Percentiles rank a stretch among this genome's conserved stretches.
Conservation (phyloP, 2,329 filamentous ascomycete genomes). For the Colletotrichum abscissum region DNA sequence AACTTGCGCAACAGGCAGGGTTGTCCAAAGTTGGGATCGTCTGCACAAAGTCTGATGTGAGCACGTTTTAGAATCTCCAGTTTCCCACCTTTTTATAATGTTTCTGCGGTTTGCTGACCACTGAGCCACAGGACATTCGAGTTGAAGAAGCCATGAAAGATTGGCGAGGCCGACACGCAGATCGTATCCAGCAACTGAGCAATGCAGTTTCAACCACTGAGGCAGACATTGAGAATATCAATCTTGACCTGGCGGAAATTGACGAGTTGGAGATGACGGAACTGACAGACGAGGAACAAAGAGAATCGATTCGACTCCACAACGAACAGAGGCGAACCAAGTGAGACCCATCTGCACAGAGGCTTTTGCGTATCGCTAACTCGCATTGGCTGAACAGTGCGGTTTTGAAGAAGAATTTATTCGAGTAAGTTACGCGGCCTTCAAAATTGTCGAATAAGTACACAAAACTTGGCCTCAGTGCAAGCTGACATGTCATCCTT, state of each 20-base stretch:
- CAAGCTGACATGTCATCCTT: neutral
- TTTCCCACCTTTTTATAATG: neutral
- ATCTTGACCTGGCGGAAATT: constrained; percentile 35
- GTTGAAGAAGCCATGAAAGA: constrained; percentile 47
- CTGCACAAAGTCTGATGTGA: constrained; percentile 55
- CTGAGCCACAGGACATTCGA: constrained; percentile 42
- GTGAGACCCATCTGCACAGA: too few species aligned
- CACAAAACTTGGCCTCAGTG: constrained; percentile 3
- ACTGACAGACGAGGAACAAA: constrained; percentile 16
- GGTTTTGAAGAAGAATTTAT: too few species aligned
- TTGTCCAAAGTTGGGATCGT: constrained; percentile 56
- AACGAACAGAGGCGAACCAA: neutral
- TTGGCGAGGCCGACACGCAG: constrained; percentile 41
- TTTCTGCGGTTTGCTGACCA: too few species aligned
- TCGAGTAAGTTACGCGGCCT: too few species aligned
- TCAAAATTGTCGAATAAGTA: too few species aligned
- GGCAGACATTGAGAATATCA: constrained; percentile 16
- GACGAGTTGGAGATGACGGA: constrained; percentile 30
- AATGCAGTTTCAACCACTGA: constrained; percentile 28
- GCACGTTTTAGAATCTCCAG: constrained; percentile 2
- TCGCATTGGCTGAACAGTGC: too few species aligned
- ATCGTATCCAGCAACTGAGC: constrained; percentile 35
- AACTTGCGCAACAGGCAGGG: constrained; percentile 49
- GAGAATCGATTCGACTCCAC: neutral
- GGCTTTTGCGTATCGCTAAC: too few species aligned